Base-by-base conservation (phyloP, 1,284 basidiomycete species). In the Pisolithus thermaeus region DNA sequence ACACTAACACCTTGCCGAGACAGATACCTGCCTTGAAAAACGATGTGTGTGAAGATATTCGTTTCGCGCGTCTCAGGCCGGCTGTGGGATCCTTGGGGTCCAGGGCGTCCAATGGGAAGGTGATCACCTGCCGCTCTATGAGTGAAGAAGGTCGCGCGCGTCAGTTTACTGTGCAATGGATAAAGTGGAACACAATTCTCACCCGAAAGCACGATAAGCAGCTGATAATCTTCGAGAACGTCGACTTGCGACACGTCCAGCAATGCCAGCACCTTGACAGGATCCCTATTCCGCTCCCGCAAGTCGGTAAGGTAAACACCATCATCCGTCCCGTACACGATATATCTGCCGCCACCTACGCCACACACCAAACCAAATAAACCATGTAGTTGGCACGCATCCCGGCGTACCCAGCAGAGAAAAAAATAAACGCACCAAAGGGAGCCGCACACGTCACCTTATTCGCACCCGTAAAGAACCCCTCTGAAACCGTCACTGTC, bases 11-110 rank as follows among this genome's bases (percentile, higher is more conserved):
- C 56, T 90, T 84, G 14, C 92, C 92, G 23, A 99, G 77, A 68
- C 96, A 99, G 46, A 89, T 80, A 0, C 97, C 97, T 8, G 91
- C 89, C 70, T 97, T 97, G 83, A 99, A 99, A 74, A 99, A 99
- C 4, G 91, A 90, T 1, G 95, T 98, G 70, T 98, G 95, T 1
- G 92, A 91, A 0, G 95, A 92, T 63, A 99, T 95, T 52, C 94
- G 84, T 67, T 97, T 95, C 7, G 93, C 94, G 6, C 94, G 86
- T 69, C 95, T 97, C 52, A 97, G 73, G 2, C 93, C 94, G 12
- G 90, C 87, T 67, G 87, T 81, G 0, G 97, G 93, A 62, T 99
- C 97, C 57, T 83, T 81, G 0, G 90, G 85, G 62, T 97, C 92
- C 27, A 99, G 76, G 7, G 92, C 87, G 43, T 99, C 97, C 27